Conservation (phyloP, 2,329 filamentous ascomycete genomes). For the Microsporum ferrugineum region DNA sequence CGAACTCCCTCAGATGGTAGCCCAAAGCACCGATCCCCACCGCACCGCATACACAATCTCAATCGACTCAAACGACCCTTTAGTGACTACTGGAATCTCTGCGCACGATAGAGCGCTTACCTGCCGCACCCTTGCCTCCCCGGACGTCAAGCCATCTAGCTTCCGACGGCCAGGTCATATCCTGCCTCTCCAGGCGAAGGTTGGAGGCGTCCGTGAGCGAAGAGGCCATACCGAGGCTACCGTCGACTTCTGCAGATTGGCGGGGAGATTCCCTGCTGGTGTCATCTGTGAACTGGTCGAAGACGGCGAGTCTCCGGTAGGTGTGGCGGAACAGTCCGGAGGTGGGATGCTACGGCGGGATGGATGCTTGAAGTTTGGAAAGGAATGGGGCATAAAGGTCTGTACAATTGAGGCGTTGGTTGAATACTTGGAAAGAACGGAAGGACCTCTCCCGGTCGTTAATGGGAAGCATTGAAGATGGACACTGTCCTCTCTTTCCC, state of each 20-base stretch:
- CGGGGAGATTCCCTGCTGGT: constrained; percentile 63
- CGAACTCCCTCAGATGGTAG: constrained; percentile 82
- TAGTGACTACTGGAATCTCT: constrained; percentile 77
- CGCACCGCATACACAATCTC: constrained; percentile 88
- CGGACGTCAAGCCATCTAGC: constrained; percentile 42
- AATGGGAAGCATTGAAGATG: constrained; percentile 25
- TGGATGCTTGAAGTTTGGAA: constrained; percentile 77
- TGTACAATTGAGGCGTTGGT: constrained; percentile 92
- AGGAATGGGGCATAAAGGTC: constrained; percentile 77
- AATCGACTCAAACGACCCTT: constrained; percentile 63
- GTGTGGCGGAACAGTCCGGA: constrained; percentile 26
- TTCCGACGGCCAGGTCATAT: constrained; percentile 84
- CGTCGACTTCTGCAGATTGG: constrained; percentile 76
- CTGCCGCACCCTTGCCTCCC: constrained; percentile 64
- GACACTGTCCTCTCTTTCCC: neutral
- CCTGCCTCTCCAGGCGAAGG: constrained; percentile 66
- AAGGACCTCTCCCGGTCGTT: constrained; percentile 37
- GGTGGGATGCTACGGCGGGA: constrained; percentile 86
- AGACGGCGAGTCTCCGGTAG: constrained; percentile 60
- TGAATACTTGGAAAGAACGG: constrained; percentile 62
- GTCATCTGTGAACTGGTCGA: constrained; percentile 90
- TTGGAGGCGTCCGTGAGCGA: constrained; percentile 69
- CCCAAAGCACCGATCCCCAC: constrained; percentile 65
- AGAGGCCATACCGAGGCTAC: constrained; percentile 88
- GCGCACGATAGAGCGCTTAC: constrained; percentile 77